Evolutionary conservation across 345 rosid species (phyloP), one percentile per base, ranked within the genome.

Genomic region (Eucalyptus shirleyi): DNA sequence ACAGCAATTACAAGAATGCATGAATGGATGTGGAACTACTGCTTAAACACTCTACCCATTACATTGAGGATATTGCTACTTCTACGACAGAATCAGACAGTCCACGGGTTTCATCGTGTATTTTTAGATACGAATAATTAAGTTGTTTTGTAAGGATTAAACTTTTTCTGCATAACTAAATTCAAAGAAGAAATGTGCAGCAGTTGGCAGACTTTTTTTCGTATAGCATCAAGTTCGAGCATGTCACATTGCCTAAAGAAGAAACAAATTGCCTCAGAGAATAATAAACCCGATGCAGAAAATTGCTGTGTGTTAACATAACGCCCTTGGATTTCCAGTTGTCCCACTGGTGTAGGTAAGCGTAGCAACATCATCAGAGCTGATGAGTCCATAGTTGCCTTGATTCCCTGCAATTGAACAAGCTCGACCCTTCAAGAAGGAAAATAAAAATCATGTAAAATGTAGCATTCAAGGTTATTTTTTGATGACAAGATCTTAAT

Each of bases 281-380:
- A 49, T 37, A n/a, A 89, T 90, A 87, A 87, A 97, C 99, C 99
- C 95, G 98, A 92, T 96, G 99, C 92, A 97, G 87, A 86, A 98
- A 83, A 94, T 98, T 98, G 91, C 93, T 92, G 92, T 97, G 99
- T 8, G 99, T 96, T 90, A 98, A 95, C 98, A 95, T 94, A 89
- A 98, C 97, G 72, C 99, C 99, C 95, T 98, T 40, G 99, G 99
- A 91, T 96, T 95, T 86, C 96, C 97, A 42, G 98, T 95, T 90
- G 99, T 97, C 91, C 99, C 99, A 87, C 99, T 98, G 50, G 98
- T 97, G 92, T 98, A 98, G 37, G 95, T 91, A 87, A 97, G 93
- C 8, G 97, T 94, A 55, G 99, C 99, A 83, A 91, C 90, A 91
- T 98, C 96, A 89, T 97, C 95, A 88, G 96, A 91, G 89, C 91